A percentile compares a stretch with the other conserved stretches of the same genome.
Evolutionary conservation across 371 early-diverging fungal species (phyloP).

Genomic region (Mortierella sp.): DNA sequence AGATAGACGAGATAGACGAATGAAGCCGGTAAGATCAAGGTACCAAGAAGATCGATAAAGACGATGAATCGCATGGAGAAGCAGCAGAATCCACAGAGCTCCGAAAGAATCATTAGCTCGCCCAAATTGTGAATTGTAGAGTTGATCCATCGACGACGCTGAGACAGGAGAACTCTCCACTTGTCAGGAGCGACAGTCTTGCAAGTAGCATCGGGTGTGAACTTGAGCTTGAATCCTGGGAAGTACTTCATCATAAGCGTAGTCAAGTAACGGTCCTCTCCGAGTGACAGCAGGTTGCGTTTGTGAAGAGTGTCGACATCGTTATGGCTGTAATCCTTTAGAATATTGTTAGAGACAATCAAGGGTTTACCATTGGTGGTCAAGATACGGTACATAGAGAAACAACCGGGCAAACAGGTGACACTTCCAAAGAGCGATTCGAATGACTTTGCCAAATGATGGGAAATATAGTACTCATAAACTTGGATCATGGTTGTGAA

Average conservation of each 20-base stretch:
- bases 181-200: constrained; percentile 96
- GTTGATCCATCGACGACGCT: constrained; percentile 99
- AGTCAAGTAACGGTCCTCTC: constrained; percentile 95
- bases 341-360: constrained; percentile 87
- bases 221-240: constrained; percentile 95
- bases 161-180: constrained; percentile 95
- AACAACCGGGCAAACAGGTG: constrained; percentile 97
- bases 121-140: constrained; percentile 97
- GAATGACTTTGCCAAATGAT: constrained; percentile 98
- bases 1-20: constrained; percentile 88
- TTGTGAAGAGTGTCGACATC: constrained; percentile 97
- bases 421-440: constrained; percentile 99
- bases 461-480: constrained; percentile 99
- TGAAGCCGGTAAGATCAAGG: constrained; percentile 94
- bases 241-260: constrained; percentile 99
- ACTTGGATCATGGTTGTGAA: constrained; percentile 99
- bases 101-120: constrained; percentile 88
- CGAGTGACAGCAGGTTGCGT: constrained; percentile 89
- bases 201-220: constrained; percentile 96
- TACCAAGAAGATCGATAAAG: constrained; percentile 93
- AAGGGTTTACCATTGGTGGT: constrained; percentile 88
- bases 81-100: constrained; percentile 97
- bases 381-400: constrained; percentile 95
- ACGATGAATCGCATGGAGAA: constrained; percentile 99
- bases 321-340: constrained; percentile 95